Conservation (phyloP, 2,329 filamentous ascomycete genomes). For the Magnaporthiopsis rhizophila region DNA sequence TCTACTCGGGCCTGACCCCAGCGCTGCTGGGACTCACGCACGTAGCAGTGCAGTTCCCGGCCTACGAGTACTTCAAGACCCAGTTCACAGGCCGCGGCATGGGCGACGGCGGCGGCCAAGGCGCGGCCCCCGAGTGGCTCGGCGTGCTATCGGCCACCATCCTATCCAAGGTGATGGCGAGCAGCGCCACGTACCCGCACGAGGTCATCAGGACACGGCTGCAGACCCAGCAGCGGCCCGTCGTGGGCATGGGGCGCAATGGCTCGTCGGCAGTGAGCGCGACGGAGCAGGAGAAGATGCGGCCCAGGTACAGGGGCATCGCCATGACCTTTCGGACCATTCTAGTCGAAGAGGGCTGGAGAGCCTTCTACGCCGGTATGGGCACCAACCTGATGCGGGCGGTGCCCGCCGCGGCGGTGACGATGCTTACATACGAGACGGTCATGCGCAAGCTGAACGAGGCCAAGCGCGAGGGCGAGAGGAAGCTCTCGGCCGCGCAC, state of each 20-base stretch:
- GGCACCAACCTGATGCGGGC: conserved; percentile 97
- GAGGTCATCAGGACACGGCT: conserved; percentile 90
- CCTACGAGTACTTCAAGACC: conserved; percentile 89
- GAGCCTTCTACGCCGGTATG: conserved; percentile 93
- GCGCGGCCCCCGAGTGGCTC: conserved; percentile 57
- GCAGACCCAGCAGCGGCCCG: conserved; percentile 79
- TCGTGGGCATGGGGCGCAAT: conserved; percentile 26
- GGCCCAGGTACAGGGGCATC: conserved; percentile 66
- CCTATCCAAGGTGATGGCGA: conserved; percentile 88
- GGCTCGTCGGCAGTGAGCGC: conserved; percentile 13
- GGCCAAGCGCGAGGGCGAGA: conserved; percentile 12
- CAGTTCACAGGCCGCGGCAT: conserved; percentile 85
- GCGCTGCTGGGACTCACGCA: conserved; percentile 88
- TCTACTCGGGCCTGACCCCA: conserved; percentile 91
- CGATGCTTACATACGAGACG: conserved; percentile 94
- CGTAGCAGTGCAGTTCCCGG: conserved; percentile 93
- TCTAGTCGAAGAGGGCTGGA: conserved; percentile 84
- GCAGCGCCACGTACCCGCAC: conserved; percentile 92
- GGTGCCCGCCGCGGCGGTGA: conserved; percentile 90
- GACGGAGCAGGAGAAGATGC: conserved; percentile 19
- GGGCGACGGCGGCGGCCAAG: conserved; percentile 53
- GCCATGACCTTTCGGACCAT: conserved; percentile 78
- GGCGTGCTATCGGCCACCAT: conserved; percentile 86
- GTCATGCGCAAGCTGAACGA: conserved; percentile 46
- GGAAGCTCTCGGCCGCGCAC: neutral